These are phyloP conservation scores for Aspergillus baeticus DNA, from an alignment of 495 filamentous ascomycete genomes.

Conservation along the genomic window DNA sequence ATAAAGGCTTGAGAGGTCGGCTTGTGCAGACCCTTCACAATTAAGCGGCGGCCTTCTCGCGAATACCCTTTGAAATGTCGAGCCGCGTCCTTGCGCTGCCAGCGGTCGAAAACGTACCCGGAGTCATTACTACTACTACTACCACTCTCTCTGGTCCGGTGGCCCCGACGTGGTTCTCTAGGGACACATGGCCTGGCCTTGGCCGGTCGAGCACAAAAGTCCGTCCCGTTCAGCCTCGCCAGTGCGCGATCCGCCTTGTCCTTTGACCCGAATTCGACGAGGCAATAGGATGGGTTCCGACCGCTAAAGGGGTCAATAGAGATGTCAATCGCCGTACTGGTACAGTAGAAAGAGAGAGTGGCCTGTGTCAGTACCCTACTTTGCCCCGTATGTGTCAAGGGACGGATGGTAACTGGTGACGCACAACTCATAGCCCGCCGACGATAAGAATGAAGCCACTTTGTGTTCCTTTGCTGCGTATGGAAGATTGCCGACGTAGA, in stretches of 20 bases:
- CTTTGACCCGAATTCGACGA: background rate
- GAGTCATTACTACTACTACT: background rate
- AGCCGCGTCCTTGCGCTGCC: background rate
- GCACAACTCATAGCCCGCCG: background rate
- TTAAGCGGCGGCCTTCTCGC: background rate
- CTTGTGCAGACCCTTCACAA: background rate
- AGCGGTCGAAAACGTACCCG: background rate
- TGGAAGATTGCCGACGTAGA: too few species aligned
- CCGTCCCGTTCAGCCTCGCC: background rate
- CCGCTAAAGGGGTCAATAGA: background rate
- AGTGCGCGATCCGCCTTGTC: background rate
- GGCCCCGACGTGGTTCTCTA: background rate
- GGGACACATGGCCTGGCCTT: background rate
- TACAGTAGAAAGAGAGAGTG: background rate
- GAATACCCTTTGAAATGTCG: background rate
- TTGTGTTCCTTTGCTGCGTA: background rate
- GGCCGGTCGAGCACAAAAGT: background rate
- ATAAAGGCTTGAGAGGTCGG: background rate
- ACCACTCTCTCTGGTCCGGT: too few species aligned
- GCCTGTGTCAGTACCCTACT: background rate
- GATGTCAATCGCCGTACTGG: background rate
- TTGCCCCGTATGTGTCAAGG: too few species aligned
- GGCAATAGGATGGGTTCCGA: conserved; percentile 2
- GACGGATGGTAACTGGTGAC: background rate
- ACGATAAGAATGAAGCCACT: background rate